Evolutionary conservation across 169 alveolate genomes (phyloP), one percentile per base, ranked within the genome.

Genomic region (Eimeria mitis): DNA sequence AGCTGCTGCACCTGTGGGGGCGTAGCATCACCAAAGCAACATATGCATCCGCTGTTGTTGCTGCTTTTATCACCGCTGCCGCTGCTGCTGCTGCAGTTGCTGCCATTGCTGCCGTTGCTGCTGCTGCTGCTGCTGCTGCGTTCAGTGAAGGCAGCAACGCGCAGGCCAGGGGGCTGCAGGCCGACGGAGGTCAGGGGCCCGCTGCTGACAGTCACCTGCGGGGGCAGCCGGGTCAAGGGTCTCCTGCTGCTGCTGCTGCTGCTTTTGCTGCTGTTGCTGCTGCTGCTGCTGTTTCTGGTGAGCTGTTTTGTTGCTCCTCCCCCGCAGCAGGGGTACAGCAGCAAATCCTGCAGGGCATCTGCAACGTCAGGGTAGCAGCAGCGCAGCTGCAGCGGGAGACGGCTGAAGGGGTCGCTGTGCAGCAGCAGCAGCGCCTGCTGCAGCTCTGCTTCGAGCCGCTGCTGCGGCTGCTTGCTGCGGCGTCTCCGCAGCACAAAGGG

Each of bases 341-440:
- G 90, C 76, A 83, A 42, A 56, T 83, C 90, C 52, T 83, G 90
- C 49, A 83, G 76, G 31, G 34, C n/a, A 21, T 83, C 90, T 54
- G 90, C 52, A 21, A 56, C 76, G 52, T 83, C 90, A 28, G 54
- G n/a, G 31, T 9, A 42, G 90, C 90, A 83, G 42, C 75, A 31
- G 16, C 23, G 90, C 34, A 83, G 76, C 76, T 56, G 90, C 90
- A 83, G 75, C 49, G 90, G 90, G 31, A 83, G 90, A 42, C 73
- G 71, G 23, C 76, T 21, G 52, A 83, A 83, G 28, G 90, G 90
- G 21, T 31, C 59, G 4, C 59, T 76, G 42, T 83, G 76, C 90
- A 83, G 75, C 90, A 83, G 90, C 90, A 83, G 90, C 75, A 83
- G 61, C 59, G 56, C 90, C 54, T 83, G 90, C 75, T 83, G 90